phyloP scores from a whole-genome alignment of 169 alveolate species.

The Plasmodium relictum region DNA sequence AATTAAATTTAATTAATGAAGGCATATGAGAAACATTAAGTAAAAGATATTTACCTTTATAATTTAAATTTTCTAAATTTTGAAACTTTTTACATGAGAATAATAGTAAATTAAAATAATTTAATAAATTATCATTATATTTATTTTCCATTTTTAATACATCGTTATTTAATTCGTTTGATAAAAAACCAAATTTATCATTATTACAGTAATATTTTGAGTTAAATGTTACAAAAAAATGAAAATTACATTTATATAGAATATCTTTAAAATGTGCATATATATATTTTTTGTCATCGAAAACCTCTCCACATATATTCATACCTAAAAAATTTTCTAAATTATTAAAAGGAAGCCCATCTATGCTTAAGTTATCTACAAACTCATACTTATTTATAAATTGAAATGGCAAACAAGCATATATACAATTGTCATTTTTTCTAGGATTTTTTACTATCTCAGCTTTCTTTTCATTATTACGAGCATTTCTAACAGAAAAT shows the following conservation, averaged over 20 bases:
- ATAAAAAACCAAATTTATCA: constrained; percentile 32
- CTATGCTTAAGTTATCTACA: constrained; percentile 19
- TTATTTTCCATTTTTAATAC: background rate
- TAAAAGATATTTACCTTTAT: constrained; percentile 29
- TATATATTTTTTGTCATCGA: constrained; percentile 19
- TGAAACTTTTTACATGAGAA: constrained; percentile 38
- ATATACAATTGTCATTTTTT: background rate
- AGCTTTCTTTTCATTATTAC: background rate
- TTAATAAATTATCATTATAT: constrained; percentile 3
- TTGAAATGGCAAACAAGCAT: constrained; percentile 70
- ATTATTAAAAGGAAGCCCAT: constrained; percentile 27
- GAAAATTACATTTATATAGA: constrained; percentile 13
- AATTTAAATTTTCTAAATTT: constrained; percentile 40
- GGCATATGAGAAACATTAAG: constrained; percentile 30
- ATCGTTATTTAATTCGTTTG: background rate
- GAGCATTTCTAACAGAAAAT: constrained; percentile 22
- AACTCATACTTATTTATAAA: constrained; percentile 62
- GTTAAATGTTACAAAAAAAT: constrained; percentile 53
- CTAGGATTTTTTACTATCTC: background rate
- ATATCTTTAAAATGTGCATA: constrained; percentile 46
- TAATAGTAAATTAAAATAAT: constrained; percentile 19
- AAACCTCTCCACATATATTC: constrained; percentile 37
- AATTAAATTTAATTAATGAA: constrained; percentile 44
- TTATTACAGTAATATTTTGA: constrained; percentile 1
- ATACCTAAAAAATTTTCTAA: constrained; percentile 23